Evolutionary conservation across 345 rosid genomes (phyloP).

Genomic region (Microcos paniculata): DNA sequence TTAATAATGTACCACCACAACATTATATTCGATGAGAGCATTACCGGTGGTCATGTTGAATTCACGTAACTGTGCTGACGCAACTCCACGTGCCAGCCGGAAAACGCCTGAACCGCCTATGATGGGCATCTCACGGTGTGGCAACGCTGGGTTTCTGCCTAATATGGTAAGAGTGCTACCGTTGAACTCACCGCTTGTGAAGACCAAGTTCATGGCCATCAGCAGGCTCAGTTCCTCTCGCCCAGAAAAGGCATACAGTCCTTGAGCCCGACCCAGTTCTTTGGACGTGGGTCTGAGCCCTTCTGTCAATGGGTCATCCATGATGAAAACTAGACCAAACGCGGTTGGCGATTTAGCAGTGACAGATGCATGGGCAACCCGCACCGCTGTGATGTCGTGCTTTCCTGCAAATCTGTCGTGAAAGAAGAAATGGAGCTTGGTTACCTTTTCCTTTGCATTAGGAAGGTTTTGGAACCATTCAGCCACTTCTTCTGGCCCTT

Average conservation of each 20-base stretch:
- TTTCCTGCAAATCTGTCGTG: slow-evolving; percentile 58
- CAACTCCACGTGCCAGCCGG: slow-evolving; percentile 61
- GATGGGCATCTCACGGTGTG: slow-evolving; percentile 57
- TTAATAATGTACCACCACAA: slow-evolving; percentile 44
- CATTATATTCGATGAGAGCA: slow-evolving; percentile 58
- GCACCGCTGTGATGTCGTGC: slow-evolving; percentile 48
- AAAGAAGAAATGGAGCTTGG: slow-evolving; percentile 61
- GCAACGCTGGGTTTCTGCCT: slow-evolving; percentile 42
- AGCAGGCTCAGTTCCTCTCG: slow-evolving; percentile 40
- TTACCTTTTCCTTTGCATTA: slow-evolving; percentile 33
- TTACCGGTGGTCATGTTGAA: slow-evolving; percentile 40
- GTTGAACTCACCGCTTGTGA: slow-evolving; percentile 55
- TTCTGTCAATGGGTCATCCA: slow-evolving; percentile 55
- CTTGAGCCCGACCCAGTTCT: slow-evolving; percentile 63
- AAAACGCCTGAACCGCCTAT: slow-evolving; percentile 59
- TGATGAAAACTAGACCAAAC: slow-evolving; percentile 49
- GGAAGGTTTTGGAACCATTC: slow-evolving; percentile 9
- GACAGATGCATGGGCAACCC: slow-evolving; percentile 38
- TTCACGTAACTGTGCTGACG: slow-evolving; percentile 39
- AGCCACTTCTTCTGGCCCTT: not conserved
- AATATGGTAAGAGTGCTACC: slow-evolving; percentile 59
- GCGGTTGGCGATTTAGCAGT: slow-evolving; percentile 43
- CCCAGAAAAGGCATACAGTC: slow-evolving; percentile 48
- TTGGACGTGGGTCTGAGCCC: slow-evolving; percentile 49
- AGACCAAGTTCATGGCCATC: slow-evolving; percentile 50